Evolutionary conservation across 148 eudicot species (phyloP).

Genomic region (Chenopodium album): DNA sequence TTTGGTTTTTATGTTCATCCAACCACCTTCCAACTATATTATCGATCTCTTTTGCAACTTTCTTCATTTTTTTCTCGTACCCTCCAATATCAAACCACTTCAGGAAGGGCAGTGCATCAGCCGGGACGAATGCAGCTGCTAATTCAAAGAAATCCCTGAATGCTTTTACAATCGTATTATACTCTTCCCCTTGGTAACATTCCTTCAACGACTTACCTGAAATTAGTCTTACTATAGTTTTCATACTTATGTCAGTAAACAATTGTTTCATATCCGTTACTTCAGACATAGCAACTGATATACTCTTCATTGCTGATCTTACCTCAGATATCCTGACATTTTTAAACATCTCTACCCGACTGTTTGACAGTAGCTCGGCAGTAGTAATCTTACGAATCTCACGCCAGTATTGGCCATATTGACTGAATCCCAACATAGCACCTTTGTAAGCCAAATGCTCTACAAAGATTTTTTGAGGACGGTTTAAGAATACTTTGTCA

Average conservation of each 20-base stretch:
- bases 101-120: constrained; percentile 29
- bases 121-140: constrained; percentile 22
- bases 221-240: constrained; percentile 29
- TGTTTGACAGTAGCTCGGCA: constrained; percentile 35
- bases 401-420: constrained; percentile 45
- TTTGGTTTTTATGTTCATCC: constrained; percentile 26
- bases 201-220: constrained; percentile 35
- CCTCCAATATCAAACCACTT: constrained; percentile 41
- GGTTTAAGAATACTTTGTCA: constrained; percentile 31
- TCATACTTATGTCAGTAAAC: constrained; percentile 39
- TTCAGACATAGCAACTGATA: neutral
- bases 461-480: constrained; percentile 24
- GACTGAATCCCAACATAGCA: constrained; percentile 35
- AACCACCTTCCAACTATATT: constrained; percentile 19
- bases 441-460: constrained; percentile 34
- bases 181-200: constrained; percentile 11
- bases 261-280: constrained; percentile 39
- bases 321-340: constrained; percentile 26
- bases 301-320: constrained; percentile 19
- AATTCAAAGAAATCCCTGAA: constrained; percentile 28
- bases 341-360: constrained; percentile 23
- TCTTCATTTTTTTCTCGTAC: constrained; percentile 31
- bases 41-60: constrained; percentile 26
- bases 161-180: constrained; percentile 12
- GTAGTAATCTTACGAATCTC: constrained; percentile 33